These are phyloP conservation scores for Vigna nakashimae DNA, from an alignment of 306 rosid genomes.

Conservation along the genomic window DNA sequence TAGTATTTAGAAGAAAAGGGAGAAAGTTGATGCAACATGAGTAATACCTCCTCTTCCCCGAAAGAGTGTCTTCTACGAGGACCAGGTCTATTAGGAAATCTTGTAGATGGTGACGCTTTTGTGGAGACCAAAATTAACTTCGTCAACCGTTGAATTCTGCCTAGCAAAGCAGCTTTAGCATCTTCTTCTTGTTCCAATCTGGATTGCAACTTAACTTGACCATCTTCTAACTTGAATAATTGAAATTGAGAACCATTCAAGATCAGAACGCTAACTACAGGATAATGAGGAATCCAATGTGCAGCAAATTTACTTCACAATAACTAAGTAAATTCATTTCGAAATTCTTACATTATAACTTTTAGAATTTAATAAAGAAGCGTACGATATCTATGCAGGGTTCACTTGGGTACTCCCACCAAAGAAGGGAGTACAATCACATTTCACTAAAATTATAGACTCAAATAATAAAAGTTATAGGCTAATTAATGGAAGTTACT, in stretches of 20 bases:
- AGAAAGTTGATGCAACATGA: conserved; percentile 29
- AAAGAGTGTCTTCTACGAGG: conserved; percentile 93
- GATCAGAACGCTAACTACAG: conserved; percentile 43
- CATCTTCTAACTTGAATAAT: conserved; percentile 87
- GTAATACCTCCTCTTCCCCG: conserved; percentile 77
- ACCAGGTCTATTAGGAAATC: conserved; percentile 74
- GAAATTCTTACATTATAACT: conserved; percentile 7
- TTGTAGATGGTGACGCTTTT: conserved; percentile 71
- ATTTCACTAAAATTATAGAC: not conserved
- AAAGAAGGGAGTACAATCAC: not conserved
- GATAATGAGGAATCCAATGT: conserved; percentile 11
- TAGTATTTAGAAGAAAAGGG: conserved; percentile 8
- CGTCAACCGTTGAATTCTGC: conserved; percentile 96
- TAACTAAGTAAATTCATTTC: conserved; percentile 27
- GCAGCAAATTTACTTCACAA: conserved; percentile 27
- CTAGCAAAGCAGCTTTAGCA: conserved; percentile 92
- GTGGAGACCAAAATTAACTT: conserved; percentile 98
- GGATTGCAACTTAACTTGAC: conserved; percentile 91
- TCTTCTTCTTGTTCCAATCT: conserved; percentile 99
- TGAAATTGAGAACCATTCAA: conserved; percentile 50
- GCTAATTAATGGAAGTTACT: not conserved
- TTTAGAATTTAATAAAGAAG: not conserved
- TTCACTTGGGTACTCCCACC: conserved; percentile 2
- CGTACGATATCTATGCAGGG: conserved; percentile 21
- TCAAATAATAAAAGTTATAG: not conserved